A percentile compares a stretch with the other conserved stretches of the same genome.
Evolutionary conservation across 2,329 filamentous ascomycete species (phyloP).

Genomic region (Juglanconis sp.): DNA sequence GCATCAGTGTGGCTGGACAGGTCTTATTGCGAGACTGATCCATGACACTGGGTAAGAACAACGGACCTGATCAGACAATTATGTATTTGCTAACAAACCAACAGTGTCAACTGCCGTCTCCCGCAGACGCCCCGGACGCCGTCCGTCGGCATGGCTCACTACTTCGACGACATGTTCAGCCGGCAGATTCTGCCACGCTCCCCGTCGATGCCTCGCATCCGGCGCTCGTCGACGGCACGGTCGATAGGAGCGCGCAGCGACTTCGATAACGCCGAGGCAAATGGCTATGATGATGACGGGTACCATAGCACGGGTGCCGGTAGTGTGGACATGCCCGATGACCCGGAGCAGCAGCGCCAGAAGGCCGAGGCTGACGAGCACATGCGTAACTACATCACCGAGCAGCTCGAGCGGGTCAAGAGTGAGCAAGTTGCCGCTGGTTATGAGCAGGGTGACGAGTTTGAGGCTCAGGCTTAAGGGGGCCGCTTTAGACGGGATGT

Average conservation of each 20-base stretch:
- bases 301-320: slow-evolving; percentile 29
- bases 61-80: not conserved
- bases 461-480: slow-evolving; percentile 37
- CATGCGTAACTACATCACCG: slow-evolving; percentile 76
- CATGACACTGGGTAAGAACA: slow-evolving; percentile 85
- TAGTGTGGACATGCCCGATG: slow-evolving; percentile 49
- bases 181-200: slow-evolving; percentile 42
- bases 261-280: slow-evolving; percentile 52
- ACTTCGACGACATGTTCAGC: slow-evolving; percentile 88
- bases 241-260: slow-evolving; percentile 84
- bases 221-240: slow-evolving; percentile 76
- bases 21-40: slow-evolving; percentile 92
- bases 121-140: slow-evolving; percentile 92
- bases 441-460: slow-evolving; percentile 42
- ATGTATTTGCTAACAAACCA: slow-evolving; percentile 37
- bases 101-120: slow-evolving; percentile 79
- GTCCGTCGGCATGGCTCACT: slow-evolving; percentile 78
- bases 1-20: slow-evolving; percentile 96
- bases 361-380: slow-evolving; percentile 62
- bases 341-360: slow-evolving; percentile 49
- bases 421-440: slow-evolving; percentile 45
- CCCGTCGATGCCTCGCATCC: slow-evolving; percentile 52
- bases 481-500: not conserved
- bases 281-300: slow-evolving; percentile 45
- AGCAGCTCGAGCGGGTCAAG: slow-evolving; percentile 73